phyloP scores from a whole-genome alignment of 1,284 basidiomycete genomes.

The Binderoboletus segoi region DNA sequence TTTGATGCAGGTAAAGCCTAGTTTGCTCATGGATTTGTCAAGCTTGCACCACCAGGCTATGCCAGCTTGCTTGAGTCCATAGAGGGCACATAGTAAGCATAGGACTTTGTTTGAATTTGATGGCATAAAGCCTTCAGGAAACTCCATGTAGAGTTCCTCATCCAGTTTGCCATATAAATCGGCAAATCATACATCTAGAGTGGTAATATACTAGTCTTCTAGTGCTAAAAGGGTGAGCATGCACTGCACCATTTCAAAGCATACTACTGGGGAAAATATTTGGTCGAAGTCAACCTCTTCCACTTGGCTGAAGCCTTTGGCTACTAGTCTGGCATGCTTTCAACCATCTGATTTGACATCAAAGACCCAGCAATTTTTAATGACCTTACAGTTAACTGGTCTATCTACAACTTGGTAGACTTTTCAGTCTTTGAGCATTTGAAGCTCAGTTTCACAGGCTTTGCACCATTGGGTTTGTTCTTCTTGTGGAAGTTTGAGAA shows the following conservation, averaged over 20 bases:
- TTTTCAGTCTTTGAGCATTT: background rate
- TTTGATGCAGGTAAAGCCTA: no score
- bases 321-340: no score
- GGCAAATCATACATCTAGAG: background rate
- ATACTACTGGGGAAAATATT: no score
- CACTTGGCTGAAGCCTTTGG: no score
- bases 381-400: no score
- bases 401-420: background rate
- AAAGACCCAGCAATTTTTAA: background rate
- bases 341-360: no score
- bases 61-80: constrained; percentile 4
- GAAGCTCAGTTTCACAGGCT: background rate
- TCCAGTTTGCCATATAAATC: background rate
- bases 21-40: background rate
- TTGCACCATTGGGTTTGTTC: background rate
- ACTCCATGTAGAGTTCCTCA: background rate
- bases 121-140: background rate
- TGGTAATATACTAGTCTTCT: background rate
- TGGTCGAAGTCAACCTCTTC: no score
- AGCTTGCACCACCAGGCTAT: background rate
- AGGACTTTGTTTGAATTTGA: background rate
- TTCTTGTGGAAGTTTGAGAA: no score
- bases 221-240: background rate
- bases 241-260: no score
- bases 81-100: background rate